Evolutionary conservation across 192 early-diverging fungal species (phyloP).

Genomic region (Borealophlyctis nickersoniae): DNA sequence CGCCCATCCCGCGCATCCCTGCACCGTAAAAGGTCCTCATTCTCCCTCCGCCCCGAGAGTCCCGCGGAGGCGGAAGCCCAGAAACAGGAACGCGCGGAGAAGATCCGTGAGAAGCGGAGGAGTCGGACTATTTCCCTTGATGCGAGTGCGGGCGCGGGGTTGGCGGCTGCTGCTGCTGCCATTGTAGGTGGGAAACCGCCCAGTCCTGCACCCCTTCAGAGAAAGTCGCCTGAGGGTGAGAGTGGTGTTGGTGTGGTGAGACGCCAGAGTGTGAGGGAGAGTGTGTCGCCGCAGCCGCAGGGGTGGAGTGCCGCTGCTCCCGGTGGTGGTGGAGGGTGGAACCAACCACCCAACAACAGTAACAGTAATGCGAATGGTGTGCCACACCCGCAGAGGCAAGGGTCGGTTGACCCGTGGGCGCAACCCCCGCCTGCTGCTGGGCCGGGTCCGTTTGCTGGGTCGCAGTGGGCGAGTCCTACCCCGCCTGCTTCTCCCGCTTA

Average conservation of each 20-base stretch:
- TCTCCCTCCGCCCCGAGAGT: too few species aligned
- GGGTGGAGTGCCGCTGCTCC: neutral
- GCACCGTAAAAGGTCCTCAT: too few species aligned
- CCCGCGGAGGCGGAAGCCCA: slow-evolving; percentile 36
- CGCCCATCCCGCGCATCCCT: too few species aligned
- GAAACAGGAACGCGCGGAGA: slow-evolving; percentile 41
- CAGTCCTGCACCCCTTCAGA: slow-evolving; percentile 1
- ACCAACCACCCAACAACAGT: neutral
- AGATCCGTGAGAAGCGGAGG: slow-evolving; percentile 45
- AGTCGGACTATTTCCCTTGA: neutral
- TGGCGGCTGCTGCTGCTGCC: neutral
- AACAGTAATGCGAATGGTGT: neutral
- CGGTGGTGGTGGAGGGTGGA: neutral
- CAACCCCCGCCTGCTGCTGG: neutral
- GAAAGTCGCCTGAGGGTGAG: too few species aligned
- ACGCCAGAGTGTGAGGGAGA: too few species aligned
- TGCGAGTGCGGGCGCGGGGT: neutral
- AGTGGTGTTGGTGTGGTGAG: too few species aligned
- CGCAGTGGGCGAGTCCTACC: slow-evolving; percentile 8
- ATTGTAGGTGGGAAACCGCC: neutral
- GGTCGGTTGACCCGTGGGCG: neutral
- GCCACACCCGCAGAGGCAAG: neutral
- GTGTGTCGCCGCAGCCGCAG: slow-evolving; percentile 1
- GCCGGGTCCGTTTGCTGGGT: neutral
- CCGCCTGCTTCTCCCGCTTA: slow-evolving; percentile 10